phyloP scores from a whole-genome alignment of 495 filamentous ascomycete species.

The Venustampulla echinocandica region DNA sequence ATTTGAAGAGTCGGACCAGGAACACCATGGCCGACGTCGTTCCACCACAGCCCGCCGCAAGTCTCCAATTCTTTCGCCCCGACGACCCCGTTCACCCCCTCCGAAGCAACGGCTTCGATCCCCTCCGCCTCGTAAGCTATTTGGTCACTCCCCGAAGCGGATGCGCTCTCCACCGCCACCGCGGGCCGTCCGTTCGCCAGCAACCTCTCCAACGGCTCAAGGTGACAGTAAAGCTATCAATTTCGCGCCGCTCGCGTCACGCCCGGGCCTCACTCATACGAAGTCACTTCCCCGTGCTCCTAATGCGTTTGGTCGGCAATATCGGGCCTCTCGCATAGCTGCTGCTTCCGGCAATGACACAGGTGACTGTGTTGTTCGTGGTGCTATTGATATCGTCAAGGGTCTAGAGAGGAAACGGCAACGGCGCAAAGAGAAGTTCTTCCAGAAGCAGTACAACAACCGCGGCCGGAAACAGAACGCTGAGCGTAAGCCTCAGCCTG shows the following conservation, averaged over 20 bases:
- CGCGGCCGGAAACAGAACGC: constrained; percentile 36
- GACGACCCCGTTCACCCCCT: constrained; percentile 37
- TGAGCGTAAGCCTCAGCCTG: constrained; percentile 56
- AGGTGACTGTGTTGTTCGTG: constrained; percentile 52
- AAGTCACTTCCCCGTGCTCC: constrained; percentile 71
- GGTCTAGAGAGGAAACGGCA: constrained; percentile 90
- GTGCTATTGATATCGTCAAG: constrained; percentile 94
- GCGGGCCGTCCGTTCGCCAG: constrained; percentile 33
- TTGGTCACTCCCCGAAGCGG: constrained; percentile 59
- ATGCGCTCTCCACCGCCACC: constrained; percentile 55
- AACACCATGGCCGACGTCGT: constrained; percentile 28
- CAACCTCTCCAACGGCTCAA: constrained; percentile 32
- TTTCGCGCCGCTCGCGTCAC: constrained; percentile 54
- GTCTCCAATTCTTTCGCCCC: constrained; percentile 32
- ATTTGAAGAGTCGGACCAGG: constrained; percentile 41
- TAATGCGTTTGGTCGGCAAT: constrained; percentile 55
- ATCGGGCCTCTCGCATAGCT: constrained; percentile 22
- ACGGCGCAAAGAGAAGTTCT: constrained; percentile 81
- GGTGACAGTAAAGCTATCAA: constrained; percentile 23
- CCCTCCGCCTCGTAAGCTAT: constrained; percentile 47
- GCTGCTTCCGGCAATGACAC: constrained; percentile 18
- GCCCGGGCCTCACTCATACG: constrained; percentile 56
- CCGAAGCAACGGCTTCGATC: constrained; percentile 22
- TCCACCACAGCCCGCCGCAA: constrained; percentile 33
- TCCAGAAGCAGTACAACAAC: constrained; percentile 64